phyloP scores from a whole-genome alignment of 148 eudicot genomes.

The Fagopyrum esculentum region DNA sequence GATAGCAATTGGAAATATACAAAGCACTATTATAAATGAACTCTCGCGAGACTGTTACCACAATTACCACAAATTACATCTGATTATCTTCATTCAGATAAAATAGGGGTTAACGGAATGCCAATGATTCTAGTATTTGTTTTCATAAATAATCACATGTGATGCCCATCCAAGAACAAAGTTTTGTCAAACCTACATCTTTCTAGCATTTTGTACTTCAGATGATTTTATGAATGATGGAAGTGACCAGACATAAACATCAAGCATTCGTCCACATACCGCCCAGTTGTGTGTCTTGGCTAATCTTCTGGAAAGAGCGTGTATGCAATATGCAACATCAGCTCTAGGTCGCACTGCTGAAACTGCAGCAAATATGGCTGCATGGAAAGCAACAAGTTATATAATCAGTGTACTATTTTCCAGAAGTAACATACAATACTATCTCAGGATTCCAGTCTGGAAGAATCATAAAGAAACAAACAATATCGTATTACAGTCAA shows the following conservation, averaged over 20 bases:
- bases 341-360: slow-evolving; percentile 92
- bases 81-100: too few species aligned
- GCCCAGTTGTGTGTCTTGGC: slow-evolving; percentile 96
- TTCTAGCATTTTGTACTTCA: background rate
- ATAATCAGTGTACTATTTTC: background rate
- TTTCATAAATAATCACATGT: background rate
- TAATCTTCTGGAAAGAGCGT: slow-evolving; percentile 81
- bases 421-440: background rate
- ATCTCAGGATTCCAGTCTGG: too few species aligned
- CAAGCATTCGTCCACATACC: slow-evolving; percentile 31
- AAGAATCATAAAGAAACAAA: background rate
- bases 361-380: slow-evolving; percentile 82
- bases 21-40: too few species aligned
- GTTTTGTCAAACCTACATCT: background rate
- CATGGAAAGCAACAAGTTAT: slow-evolving; percentile 10
- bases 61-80: too few species aligned
- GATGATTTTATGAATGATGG: background rate
- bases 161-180: background rate
- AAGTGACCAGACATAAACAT: background rate
- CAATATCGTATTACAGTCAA: background rate
- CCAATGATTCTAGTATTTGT: background rate
- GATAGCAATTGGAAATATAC: too few species aligned
- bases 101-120: too few species aligned
- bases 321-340: slow-evolving; percentile 93
- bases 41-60: too few species aligned